Base-by-base conservation (phyloP, 306 rosid species). In the Dryas octopetala region DNA sequence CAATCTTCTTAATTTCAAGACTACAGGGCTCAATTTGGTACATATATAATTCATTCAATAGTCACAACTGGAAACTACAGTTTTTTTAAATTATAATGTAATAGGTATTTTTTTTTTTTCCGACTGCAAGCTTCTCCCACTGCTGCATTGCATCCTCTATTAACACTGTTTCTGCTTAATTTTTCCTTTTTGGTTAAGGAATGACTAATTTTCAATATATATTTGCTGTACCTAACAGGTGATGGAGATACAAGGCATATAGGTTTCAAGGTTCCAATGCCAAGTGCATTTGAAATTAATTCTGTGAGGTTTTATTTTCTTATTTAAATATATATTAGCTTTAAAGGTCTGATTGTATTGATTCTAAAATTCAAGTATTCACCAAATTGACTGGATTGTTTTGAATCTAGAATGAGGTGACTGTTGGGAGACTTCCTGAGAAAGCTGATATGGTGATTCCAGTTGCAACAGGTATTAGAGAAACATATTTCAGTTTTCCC, bases 361-460 rank as follows among this genome's bases (percentile, higher is more conserved):
- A 80, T 55, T 75, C 28, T 71, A 23, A 51, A 9, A 28, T 75
- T 58, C n/a, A 43, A 55, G 70, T 49, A 49, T 74, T 70, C 77
- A 81, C 61, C 60, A 28, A 40, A 76, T 64, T 86, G 62, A 83
- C 73, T 58, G 16, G 6, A 58, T 62, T 69, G 47, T 19, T 63
- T 75, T 72, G 50, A 61, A 15, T 55, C 46, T 76, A 94, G 98
- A 52, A 70, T 64, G 91, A 80, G 76, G 88, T 91, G 44, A 94
- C 88, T 44, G 93, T 94, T 67, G 97, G 98, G 23, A 97, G 97
- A 26, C 85, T 90, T 82, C 96, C 96, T 12, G 98, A 76, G 43
- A 86, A 94, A 85, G 98, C 95, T 50, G 95, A 91, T 78, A 43
- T 91, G 68, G 96, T 90, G 41, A 91, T 94, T 80, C 96, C 95